Base-by-base conservation (phyloP, 331 rosid genomes). In the Pyracantha coccinea region DNA sequence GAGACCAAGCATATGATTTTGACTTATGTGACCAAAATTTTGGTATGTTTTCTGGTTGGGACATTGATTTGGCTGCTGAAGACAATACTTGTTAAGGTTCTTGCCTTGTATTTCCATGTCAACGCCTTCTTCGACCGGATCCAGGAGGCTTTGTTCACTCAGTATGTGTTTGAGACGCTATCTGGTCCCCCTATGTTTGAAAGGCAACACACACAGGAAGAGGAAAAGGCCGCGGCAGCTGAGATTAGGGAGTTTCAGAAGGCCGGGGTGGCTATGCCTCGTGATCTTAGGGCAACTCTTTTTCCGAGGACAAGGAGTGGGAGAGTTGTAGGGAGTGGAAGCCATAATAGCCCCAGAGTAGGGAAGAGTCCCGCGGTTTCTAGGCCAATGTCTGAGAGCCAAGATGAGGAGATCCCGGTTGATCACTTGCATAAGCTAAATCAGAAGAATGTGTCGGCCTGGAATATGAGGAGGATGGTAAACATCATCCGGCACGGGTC, bases 391-490 rank as follows among this genome's bases (percentile, higher is more conserved):
- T 57, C 80, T 64, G 59, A 16, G 20, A 75, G 44, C 12, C 68
- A 78, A 69, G 83, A 75, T 47, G 52, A 78, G 65, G 66, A 69
- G 25, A 82, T 82, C 77, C 27, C 77, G 19, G 71, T 78, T 19
- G 63, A 78, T 20, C 78, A 68, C 31, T 71, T 83, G 74, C 50
- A 71, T 2, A 79, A 75, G 67, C 72, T 79, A 59, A 79, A 72
- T 69, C 78, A 72, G 69, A 75, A 71, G 69, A 83, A 83, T 75
- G 75, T 83, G 9, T 83, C 86, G 5, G 83, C 83, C 72, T 83
- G 83, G 83, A 78, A 33, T 76, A 79, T 83, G 86, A 72, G 76
- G 73, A 71, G 65, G 53, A 71, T 83, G 86, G 14, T 79, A 11
- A 20, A 72, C 16, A 83, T 44, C 28, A 68, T 83, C 33, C 68